Evolutionary conservation across 2,329 filamentous ascomycete genomes (phyloP), one percentile per base, ranked within the genome.

Genomic region (Shiraia sp.): DNA sequence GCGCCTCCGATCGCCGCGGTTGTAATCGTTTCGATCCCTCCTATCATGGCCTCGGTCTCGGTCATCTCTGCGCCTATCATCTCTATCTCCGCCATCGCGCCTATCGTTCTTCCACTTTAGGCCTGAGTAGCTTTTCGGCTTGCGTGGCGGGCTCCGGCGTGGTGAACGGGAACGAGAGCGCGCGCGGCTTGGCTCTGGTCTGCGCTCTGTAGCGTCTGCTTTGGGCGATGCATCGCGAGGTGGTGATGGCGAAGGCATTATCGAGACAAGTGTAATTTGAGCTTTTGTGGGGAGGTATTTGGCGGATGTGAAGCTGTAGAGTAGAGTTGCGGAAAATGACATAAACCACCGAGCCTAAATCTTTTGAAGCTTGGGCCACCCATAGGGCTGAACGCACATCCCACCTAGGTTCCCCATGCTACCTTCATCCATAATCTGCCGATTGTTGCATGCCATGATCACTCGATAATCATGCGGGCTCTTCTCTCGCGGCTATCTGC

Each of bases 31-130:
- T 17, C 55, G 30, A 13, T 53, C 49, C 16, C 46, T 36, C 16
- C 51, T 36, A 3, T 39, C 34, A 23, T 37, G 34, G 16, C 45
- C 71, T 10, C 71, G 65, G 47, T 76, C 72, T 36, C 76, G 74
- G 28, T 60, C 54, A 30, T 57, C 56, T 25, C 54, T 46, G 12
- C 78, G 73, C 29, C 74, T 70, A 30, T 75, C 72, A 26, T 70
- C 66, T 22, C 59, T 45, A 35, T 54, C 46, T 44, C 71, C 64
- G 41, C 61, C 59, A 3, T 53, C 47, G 15, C 46, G 45, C 16
- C 54, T 56, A 32, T 57, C 49, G 42, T 66, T 79, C 55, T 84
- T 85, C 74, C 78, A 83, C 52, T 76, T 76, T 53, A 84, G 81
- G 8, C 80, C 79, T 4, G 78, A 75, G 42, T 70, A 72, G 51